Evolutionary conservation across 2,329 filamentous ascomycete genomes (phyloP).

Genomic region (Trichophyton verrucosum): DNA sequence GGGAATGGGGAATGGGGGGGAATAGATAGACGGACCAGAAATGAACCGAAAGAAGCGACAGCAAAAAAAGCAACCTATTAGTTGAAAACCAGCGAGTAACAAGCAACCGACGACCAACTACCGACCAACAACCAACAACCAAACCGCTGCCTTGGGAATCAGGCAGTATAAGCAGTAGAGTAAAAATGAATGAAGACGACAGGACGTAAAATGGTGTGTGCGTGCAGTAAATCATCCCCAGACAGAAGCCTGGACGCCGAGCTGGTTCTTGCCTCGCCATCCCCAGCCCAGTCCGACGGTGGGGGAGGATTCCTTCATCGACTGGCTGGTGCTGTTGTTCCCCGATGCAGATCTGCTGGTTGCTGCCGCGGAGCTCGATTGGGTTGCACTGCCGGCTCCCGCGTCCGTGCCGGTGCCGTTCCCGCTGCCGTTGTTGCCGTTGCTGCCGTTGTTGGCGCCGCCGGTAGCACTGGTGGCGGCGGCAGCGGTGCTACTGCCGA

Average conservation of each 20-base stretch:
- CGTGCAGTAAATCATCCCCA: constrained; percentile 54
- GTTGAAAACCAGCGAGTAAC: not conserved
- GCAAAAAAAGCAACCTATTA: not conserved
- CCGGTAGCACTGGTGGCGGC: no score
- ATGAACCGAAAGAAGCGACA: not conserved
- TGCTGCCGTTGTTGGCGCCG: no score
- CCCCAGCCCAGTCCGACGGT: constrained; percentile 55
- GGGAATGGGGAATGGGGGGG: not conserved
- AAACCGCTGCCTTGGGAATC: no score
- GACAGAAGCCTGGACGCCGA: constrained; percentile 82
- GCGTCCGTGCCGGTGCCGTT: not conserved
- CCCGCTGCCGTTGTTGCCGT: constrained; percentile 23
- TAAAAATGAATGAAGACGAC: not conserved
- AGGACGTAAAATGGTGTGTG: no score
- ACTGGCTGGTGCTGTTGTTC: constrained; percentile 17
- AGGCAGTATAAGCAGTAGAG: not conserved
- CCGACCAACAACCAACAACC: no score
- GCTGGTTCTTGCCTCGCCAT: constrained; percentile 61
- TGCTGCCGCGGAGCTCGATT: constrained; percentile 44
- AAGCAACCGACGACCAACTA: no score
- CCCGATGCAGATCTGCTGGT: constrained; percentile 46
- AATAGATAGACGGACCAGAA: not conserved
- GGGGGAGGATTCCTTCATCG: constrained; percentile 31
- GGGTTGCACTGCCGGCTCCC: constrained; percentile 32
- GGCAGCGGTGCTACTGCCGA: no score